Evolutionary conservation across 768 basidiomycete genomes (phyloP), one percentile per base, ranked within the genome.

Genomic region (Kondoa malvinella): DNA sequence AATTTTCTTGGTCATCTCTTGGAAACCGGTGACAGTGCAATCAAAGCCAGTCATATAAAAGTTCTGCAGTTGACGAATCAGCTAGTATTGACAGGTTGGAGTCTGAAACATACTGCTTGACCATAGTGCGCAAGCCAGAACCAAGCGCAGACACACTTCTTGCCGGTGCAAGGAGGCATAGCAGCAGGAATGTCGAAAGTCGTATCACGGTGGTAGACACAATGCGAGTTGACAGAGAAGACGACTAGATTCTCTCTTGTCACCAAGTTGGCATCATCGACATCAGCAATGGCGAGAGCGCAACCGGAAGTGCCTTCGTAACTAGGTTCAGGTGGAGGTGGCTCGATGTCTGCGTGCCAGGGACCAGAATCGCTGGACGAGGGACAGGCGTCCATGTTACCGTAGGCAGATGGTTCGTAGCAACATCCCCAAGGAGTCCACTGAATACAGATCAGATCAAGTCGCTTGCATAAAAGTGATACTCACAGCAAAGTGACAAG

Each of bases 91-190:
- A 27, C 3, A 67, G 66, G 4, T 4, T 3, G 34, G 16, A 8
- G 15, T 25, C 66, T 65, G 31, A 31, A 66, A 66, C 60, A n/a
- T 61, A 66, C 8, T 58, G n/a, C 57, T 67, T 65, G 65, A 50
- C n/a, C 56, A 56, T 3, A 21, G 21, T 27, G 4, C 14, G n/a
- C 16, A 50, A 40, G 65, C 32, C 62, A 64, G 62, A 69, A 58
- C 68, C 68, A 69, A 12, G 65, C 31, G 68, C 68, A 69, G 16
- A 69, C 61, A 57, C 68, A 69, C 40, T 64, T 60, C 57, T 68
- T 63, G 26, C 66, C 68, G 26, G 68, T 66, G 33, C 68, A 69
- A 59, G 68, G 31, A 15, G 68, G 68, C 66, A 69, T 33, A 25
- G 17, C 25, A 26, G 31, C 66, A 16, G 68, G 68, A 33, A 69